Evolutionary conservation across 441 rosid genomes (phyloP).

Genomic region (Aleurites moluccanus): DNA sequence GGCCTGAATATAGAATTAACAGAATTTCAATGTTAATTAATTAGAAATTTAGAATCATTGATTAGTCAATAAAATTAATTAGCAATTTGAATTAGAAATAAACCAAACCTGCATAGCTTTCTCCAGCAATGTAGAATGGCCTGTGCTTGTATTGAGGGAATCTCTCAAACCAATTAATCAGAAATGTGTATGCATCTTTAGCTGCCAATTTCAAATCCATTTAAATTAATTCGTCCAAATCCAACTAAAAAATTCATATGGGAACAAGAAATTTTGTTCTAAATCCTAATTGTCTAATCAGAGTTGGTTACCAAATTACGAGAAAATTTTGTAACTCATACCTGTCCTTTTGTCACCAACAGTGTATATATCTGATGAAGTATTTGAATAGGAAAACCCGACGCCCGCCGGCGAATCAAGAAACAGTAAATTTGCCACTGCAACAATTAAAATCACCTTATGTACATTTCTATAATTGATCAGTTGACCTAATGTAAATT

Average conservation of each 20-base stretch:
- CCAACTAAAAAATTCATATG: too few species aligned
- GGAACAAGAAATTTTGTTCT: too few species aligned
- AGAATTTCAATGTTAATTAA: neutral
- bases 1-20: constrained; percentile 43
- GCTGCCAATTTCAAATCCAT: constrained; percentile 40
- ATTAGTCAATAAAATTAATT: neutral
- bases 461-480: neutral
- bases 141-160: constrained; percentile 71
- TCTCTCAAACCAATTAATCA: constrained; percentile 70
- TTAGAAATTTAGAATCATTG: too few species aligned
- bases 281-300: neutral
- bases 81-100: neutral
- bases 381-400: constrained; percentile 87
- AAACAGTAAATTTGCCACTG: constrained; percentile 81
- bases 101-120: constrained; percentile 77
- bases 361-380: constrained; percentile 53
- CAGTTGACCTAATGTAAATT: neutral
- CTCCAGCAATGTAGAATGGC: constrained; percentile 78
- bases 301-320: neutral
- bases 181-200: constrained; percentile 62
- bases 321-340: too few species aligned
- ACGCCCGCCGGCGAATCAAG: constrained; percentile 94
- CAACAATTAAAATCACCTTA: constrained; percentile 6
- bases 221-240: neutral
- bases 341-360: constrained; percentile 78